Percentiles rank a stretch among this genome's conserved stretches.
phyloP scores from a whole-genome alignment of 2,329 filamentous ascomycete genomes.

The Aspergillus niger region DNA sequence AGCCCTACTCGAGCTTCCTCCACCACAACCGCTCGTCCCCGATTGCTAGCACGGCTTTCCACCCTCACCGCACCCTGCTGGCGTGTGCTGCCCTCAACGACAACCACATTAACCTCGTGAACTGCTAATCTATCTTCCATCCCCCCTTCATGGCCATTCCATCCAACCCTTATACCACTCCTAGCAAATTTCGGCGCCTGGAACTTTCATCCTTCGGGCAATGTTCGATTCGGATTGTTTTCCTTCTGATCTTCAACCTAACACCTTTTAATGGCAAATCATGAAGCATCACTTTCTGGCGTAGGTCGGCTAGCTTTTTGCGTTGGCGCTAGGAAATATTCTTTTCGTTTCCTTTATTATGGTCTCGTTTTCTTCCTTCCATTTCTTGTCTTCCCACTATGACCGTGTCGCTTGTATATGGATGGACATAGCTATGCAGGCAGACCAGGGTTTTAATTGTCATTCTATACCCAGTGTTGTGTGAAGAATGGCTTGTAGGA shows the following conservation, averaged over 20 bases:
- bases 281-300: constrained; percentile 12
- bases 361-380: not conserved
- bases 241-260: not conserved
- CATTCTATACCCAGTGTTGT: not conserved
- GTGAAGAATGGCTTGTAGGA: not conserved
- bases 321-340: not conserved
- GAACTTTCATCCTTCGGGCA: not conserved
- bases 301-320: constrained; percentile 7
- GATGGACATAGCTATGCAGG: constrained; percentile 7
- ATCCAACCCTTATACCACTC: not conserved
- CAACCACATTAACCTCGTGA: constrained; percentile 86
- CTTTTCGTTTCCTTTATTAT: not conserved
- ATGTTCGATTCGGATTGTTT: not conserved
- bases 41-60: constrained; percentile 88
- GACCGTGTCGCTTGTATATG: constrained; percentile 7
- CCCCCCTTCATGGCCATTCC: not conserved
- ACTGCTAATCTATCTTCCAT: constrained; percentile 51
- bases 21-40: constrained; percentile 77
- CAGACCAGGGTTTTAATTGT: not conserved
- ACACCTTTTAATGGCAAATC: not conserved
- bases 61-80: constrained; percentile 89
- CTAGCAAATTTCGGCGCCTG: not conserved
- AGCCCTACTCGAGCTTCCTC: constrained; percentile 88
- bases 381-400: not conserved
- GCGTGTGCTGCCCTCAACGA: constrained; percentile 85